Base-by-base conservation (phyloP, 352 stramenopile species). In the Blastocystis sp. region DNA sequence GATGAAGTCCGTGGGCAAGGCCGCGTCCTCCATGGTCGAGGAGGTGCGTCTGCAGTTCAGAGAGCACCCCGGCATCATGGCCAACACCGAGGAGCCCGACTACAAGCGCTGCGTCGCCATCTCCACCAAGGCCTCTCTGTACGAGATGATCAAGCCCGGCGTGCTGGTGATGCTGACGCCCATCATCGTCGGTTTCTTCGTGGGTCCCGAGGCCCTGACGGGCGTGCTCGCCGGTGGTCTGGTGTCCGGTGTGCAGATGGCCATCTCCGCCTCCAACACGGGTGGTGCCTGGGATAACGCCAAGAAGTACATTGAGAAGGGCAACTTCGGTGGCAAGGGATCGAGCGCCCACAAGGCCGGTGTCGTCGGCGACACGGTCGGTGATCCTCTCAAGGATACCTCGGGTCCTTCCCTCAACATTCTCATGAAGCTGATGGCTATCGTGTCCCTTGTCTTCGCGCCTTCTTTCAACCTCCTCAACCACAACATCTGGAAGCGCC, bases 251-350 rank as follows among this genome's bases (percentile, higher is more conserved):
- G 95, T 98, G 52, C 96, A 99, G 92, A 93, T 99, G 76, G 97
- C 96, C 67, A 97, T 99, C 90, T 98, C 95, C 69, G 97, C 98
- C 93, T 98, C 95, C 88, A 99, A 99, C 94, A 98, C 96, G 86
- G 97, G 97, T 89, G 97, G 97, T 91, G 97, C 97, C 76, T 99
- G 97, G 96, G 96, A 99, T 90, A 99, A 99, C 91, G 96, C 96
- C 74, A 99, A 99, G 93, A 99, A 99, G 93, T 99, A 97, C 91
- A 97, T 99, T 74, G 96, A 99, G 92, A 97, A 97, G 92, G 94
- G 93, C 87, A 95, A 91, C 69, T 90, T 92, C 43, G 92, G 78
- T 53, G 88, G 88, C 89, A 98, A 98, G 93, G 96, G 95, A 89
- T 97, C 94, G 82, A 94, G 97, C 86, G 96, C 98, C 90, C 96